Conservation (phyloP, 208 protist species). For the Leishmania turanica region DNA sequence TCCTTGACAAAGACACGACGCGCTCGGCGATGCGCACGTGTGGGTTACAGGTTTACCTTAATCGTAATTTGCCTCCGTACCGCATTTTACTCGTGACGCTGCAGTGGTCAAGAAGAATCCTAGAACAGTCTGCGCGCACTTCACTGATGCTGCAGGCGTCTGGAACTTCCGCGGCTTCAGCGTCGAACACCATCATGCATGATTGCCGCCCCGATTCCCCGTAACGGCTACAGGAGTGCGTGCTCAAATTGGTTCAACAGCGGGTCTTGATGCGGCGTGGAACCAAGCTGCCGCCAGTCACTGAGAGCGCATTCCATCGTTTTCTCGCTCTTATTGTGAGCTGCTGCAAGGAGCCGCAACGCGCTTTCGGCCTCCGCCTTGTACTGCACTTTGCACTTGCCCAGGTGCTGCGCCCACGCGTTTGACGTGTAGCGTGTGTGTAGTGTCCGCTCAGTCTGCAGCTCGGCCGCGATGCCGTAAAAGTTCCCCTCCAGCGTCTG, state of each 20-base stretch:
- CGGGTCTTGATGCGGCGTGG: slow-evolving; percentile 37
- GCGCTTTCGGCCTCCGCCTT: slow-evolving; percentile 30
- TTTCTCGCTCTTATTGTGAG: slow-evolving; percentile 9
- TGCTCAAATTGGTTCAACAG: slow-evolving; percentile 64
- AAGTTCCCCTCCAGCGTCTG: slow-evolving; percentile 31
- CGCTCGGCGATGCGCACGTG: background rate
- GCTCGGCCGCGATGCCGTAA: slow-evolving; percentile 42
- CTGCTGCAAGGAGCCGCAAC: slow-evolving; percentile 38
- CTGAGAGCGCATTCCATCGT: slow-evolving; percentile 21
- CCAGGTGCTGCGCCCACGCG: slow-evolving; percentile 60
- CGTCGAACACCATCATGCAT: background rate
- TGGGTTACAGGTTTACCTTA: slow-evolving; percentile 8
- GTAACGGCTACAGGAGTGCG: slow-evolving; percentile 31
- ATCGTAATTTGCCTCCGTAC: slow-evolving; percentile 1
- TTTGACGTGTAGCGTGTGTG: slow-evolving; percentile 60
- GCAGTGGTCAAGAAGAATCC: background rate
- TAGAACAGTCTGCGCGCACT: background rate
- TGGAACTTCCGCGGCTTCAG: background rate
- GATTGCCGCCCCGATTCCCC: too few relatives aligned
- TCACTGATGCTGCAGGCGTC: background rate
- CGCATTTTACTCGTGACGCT: background rate
- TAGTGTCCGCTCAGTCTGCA: slow-evolving; percentile 48
- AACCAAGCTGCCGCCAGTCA: slow-evolving; percentile 53
- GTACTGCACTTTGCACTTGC: slow-evolving; percentile 27
- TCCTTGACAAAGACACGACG: slow-evolving; percentile 4